A percentile compares a stretch with the other conserved stretches of the same genome.
These are phyloP conservation scores for Paspalum notatum DNA, from an alignment of 176 grass and related monocot species.

Conservation along the genomic window DNA sequence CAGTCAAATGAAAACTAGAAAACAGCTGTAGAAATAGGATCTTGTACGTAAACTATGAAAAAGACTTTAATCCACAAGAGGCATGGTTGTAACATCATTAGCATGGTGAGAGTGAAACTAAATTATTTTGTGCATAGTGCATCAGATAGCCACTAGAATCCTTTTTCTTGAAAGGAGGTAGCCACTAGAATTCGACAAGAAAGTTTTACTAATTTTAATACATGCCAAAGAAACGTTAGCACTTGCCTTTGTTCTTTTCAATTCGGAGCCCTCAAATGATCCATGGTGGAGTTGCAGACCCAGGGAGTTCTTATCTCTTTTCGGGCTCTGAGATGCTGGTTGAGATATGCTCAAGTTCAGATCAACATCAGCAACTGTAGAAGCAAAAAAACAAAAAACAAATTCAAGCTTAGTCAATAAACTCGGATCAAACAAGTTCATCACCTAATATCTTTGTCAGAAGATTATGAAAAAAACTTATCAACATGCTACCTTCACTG, in stretches of 20 bases:
- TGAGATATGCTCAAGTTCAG: constrained; percentile 98
- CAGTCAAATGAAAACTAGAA: constrained; percentile 18
- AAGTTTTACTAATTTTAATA: constrained; percentile 30
- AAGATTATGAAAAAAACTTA: background rate
- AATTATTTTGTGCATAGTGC: constrained; percentile 12
- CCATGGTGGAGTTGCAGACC: constrained; percentile 59
- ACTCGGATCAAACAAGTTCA: background rate
- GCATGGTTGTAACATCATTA: constrained; percentile 39
- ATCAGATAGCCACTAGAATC: constrained; percentile 18
- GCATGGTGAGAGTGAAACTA: constrained; percentile 43
- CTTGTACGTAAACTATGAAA: constrained; percentile 33
- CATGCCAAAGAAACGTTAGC: background rate
- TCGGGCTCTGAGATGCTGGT: constrained; percentile 56
- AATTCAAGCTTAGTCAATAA: background rate
- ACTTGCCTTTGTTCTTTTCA: constrained; percentile 54
- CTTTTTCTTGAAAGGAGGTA: background rate
- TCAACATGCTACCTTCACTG: constrained; percentile 51
- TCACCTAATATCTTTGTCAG: background rate
- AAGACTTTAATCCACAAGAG: constrained; percentile 27
- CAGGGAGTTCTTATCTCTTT: constrained; percentile 60
- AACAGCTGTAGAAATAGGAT: constrained; percentile 34
- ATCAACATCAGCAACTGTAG: constrained; percentile 65
- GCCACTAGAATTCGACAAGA: constrained; percentile 7
- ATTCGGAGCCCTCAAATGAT: constrained; percentile 54
- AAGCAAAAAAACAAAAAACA: background rate